phyloP scores from a whole-genome alignment of 2,329 filamentous ascomycete species.

The Colletotrichum orbiculare region DNA sequence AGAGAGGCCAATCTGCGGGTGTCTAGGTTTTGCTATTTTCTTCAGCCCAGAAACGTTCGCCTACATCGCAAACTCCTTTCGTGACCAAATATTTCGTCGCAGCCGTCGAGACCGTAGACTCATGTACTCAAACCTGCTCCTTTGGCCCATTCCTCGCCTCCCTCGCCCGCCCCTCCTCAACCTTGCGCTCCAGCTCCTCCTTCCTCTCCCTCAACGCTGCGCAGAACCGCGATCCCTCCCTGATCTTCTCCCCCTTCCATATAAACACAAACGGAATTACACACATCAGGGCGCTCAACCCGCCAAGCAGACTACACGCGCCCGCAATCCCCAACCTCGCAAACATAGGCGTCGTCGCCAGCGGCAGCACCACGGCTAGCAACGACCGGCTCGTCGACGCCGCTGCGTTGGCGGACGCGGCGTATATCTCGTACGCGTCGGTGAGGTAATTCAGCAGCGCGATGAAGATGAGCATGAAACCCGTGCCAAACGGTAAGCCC shows the following conservation, averaged over 20 bases:
- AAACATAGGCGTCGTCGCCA: constrained; percentile 65
- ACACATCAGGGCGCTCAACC: constrained; percentile 61
- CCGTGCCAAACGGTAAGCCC: constrained; percentile 70
- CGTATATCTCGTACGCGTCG: constrained; percentile 75
- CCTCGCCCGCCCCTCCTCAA: constrained; percentile 48
- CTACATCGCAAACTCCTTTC: too few species aligned
- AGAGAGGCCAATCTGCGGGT: too few species aligned
- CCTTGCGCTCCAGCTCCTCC: constrained; percentile 55
- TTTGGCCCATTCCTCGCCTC: constrained; percentile 15
- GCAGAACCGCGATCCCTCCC: constrained; percentile 70
- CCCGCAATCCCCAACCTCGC: constrained; percentile 57
- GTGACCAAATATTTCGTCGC: too few species aligned
- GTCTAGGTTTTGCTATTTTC: too few species aligned
- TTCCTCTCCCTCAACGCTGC: constrained; percentile 66
- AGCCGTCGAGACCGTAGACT: too few species aligned
- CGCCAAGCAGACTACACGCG: constrained; percentile 64
- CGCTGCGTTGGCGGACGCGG: constrained; percentile 45
- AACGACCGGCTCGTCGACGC: constrained; percentile 37
- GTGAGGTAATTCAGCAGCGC: constrained; percentile 73
- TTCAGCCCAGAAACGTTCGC: too few species aligned
- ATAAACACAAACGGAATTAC: constrained; percentile 64
- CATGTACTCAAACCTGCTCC: constrained; percentile 7
- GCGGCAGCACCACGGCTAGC: constrained; percentile 58
- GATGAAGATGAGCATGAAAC: constrained; percentile 73
- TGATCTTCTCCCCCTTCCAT: constrained; percentile 65